Percentiles rank a stretch among this genome's conserved stretches.
Evolutionary conservation across 2,329 filamentous ascomycete genomes (phyloP).

Genomic region (Aureobasidium sp.): DNA sequence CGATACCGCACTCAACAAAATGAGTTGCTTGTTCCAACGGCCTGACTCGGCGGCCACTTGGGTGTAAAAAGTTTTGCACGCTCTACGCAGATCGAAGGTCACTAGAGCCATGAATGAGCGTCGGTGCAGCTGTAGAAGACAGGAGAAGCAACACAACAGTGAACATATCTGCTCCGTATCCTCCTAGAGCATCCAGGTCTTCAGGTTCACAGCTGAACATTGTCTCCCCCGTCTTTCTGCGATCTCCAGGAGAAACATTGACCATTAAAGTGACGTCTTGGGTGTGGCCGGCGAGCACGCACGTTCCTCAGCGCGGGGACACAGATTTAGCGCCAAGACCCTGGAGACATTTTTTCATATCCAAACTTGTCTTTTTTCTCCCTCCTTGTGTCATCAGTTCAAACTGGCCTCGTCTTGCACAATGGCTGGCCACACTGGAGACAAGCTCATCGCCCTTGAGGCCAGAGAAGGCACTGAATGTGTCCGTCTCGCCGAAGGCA

Average conservation of each 20-base stretch:
- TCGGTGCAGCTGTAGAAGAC: not conserved
- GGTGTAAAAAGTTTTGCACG: slow-evolving; percentile 7
- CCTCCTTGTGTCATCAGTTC: slow-evolving; percentile 11
- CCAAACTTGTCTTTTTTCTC: slow-evolving; percentile 6
- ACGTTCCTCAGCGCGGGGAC: not conserved
- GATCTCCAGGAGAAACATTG: not conserved
- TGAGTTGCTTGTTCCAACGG: not conserved
- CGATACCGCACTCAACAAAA: slow-evolving; percentile 9
- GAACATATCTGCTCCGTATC: not conserved
- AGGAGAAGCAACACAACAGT: not conserved
- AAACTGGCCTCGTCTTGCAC: slow-evolving; percentile 10
- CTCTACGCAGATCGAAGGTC: not conserved
- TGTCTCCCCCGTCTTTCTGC: not conserved
- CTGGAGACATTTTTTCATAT: slow-evolving; percentile 6
- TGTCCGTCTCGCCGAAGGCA: slow-evolving; percentile 66
- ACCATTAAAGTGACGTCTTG: not conserved
- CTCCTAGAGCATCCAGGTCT: not conserved
- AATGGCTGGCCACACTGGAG: slow-evolving; percentile 16
- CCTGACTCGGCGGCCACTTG: slow-evolving; percentile 1
- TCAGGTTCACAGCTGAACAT: not conserved
- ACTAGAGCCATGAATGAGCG: not conserved
- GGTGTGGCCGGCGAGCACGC: not conserved
- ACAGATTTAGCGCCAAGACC: slow-evolving; percentile 4
- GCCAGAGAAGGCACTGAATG: slow-evolving; percentile 71
- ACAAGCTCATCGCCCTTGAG: slow-evolving; percentile 66